Evolutionary conservation across 2,329 filamentous ascomycete species (phyloP).

Genomic region (Penicillium sclerotigenum): DNA sequence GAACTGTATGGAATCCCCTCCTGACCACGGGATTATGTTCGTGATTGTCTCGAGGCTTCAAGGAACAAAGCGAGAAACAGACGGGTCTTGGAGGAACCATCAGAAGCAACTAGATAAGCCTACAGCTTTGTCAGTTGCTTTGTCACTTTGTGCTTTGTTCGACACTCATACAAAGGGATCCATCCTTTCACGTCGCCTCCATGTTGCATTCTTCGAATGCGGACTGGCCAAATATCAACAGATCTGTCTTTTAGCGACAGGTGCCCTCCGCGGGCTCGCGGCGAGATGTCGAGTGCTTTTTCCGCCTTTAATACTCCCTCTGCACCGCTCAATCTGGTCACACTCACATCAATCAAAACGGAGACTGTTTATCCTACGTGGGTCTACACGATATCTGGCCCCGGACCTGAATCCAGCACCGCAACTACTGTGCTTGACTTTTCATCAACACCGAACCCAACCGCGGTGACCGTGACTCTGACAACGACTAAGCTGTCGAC

Average conservation of each 20-base stretch:
- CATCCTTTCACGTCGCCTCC: not conserved
- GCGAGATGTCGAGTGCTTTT: conserved; percentile 3
- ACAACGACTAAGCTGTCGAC: not conserved
- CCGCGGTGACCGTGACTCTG: not conserved
- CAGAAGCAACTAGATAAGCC: not conserved
- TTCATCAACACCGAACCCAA: not conserved
- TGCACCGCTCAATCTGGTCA: not conserved
- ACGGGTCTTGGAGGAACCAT: not conserved
- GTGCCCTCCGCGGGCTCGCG: not conserved
- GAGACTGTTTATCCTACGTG: conserved; percentile 5
- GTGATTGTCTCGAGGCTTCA: not conserved
- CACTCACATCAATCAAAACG: conserved; percentile 2
- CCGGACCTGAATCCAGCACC: not conserved
- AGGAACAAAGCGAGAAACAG: not conserved
- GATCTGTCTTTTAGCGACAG: not conserved
- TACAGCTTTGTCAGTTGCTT: not conserved
- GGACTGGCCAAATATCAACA: not conserved
- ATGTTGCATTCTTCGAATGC: conserved; percentile 2
- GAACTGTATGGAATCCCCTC: conserved; percentile 1
- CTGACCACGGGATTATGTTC: not conserved
- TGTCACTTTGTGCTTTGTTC: conserved; percentile 1
- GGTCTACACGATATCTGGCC: not conserved
- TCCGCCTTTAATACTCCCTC: not conserved
- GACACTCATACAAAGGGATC: conserved; percentile 1
- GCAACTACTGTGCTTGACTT: not conserved